These are phyloP conservation scores for Psilocybe cyanescens DNA, from an alignment of 768 basidiomycete species.

Conservation along the genomic window DNA sequence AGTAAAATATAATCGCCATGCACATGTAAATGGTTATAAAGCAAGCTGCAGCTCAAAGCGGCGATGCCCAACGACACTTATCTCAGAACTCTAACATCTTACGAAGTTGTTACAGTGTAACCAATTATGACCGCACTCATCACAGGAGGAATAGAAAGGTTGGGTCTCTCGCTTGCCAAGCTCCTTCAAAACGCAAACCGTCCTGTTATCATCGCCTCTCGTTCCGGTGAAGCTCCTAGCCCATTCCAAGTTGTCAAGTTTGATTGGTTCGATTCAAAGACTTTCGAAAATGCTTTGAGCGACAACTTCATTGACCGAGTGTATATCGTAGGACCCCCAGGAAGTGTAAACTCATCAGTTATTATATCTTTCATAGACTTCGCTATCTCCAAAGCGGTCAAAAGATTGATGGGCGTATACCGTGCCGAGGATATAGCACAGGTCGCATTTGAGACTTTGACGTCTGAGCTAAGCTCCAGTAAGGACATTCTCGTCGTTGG, in stretches of 20 bases:
- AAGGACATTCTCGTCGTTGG: neutral
- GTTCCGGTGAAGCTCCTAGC: neutral
- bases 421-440: conserved; percentile 1
- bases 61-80: too few relatives aligned
- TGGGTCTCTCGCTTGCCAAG: neutral
- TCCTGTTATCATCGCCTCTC: neutral
- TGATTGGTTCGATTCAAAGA: neutral
- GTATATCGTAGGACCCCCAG: conserved; percentile 1
- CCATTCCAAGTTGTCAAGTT: neutral
- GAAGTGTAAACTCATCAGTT: neutral
- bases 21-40: too few relatives aligned
- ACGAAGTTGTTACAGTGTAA: neutral
- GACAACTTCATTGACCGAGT: conserved; percentile 2
- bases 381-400: neutral
- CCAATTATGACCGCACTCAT: neutral
- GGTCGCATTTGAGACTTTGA: neutral
- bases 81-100: too few relatives aligned
- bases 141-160: neutral
- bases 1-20: too few relatives aligned
- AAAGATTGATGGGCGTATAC: neutral
- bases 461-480: neutral
- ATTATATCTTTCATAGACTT: neutral
- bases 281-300: neutral
- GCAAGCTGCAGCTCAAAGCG: too few relatives aligned
- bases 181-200: neutral